These are phyloP conservation scores for Suillus sp. DNA, from an alignment of 768 basidiomycete species.

Conservation along the genomic window DNA sequence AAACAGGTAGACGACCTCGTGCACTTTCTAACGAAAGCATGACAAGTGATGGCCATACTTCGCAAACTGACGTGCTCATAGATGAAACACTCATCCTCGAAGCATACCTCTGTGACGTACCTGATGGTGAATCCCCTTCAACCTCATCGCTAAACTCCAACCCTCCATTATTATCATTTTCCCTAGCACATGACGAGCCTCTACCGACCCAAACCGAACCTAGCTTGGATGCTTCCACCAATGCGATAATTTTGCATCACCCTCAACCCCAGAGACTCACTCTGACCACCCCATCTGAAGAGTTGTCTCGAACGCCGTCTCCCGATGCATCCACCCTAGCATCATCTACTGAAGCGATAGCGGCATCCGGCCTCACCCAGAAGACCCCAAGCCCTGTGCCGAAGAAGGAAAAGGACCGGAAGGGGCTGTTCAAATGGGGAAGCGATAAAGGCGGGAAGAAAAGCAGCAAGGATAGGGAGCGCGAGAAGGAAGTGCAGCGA, in stretches of 20 bases:
- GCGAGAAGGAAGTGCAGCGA: slow-evolving; percentile 48
- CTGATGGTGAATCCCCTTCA: slow-evolving; percentile 39
- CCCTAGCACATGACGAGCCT: slow-evolving; percentile 23
- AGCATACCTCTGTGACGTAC: slow-evolving; percentile 67
- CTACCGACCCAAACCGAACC: slow-evolving; percentile 19
- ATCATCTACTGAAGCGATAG: slow-evolving; percentile 29
- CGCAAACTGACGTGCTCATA: slow-evolving; percentile 72
- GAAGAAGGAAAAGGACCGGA: slow-evolving; percentile 76
- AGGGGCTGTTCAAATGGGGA: slow-evolving; percentile 70
- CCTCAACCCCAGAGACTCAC: slow-evolving; percentile 61
- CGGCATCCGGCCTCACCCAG: slow-evolving; percentile 28
- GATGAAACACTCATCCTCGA: slow-evolving; percentile 86
- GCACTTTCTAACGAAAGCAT: slow-evolving; percentile 41
- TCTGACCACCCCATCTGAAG: slow-evolving; percentile 33
- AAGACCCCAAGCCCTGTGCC: slow-evolving; percentile 34
- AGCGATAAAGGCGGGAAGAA: slow-evolving; percentile 65
- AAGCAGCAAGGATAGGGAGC: slow-evolving; percentile 46
- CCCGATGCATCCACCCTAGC: slow-evolving; percentile 42
- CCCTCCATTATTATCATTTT: slow-evolving; percentile 27
- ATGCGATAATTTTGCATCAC: slow-evolving; percentile 55
- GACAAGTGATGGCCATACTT: slow-evolving; percentile 43
- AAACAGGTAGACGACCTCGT: slow-evolving; percentile 38
- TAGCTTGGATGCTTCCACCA: slow-evolving; percentile 37
- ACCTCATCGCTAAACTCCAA: slow-evolving; percentile 22
- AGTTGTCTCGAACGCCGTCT: slow-evolving; percentile 61